Evolutionary conservation across 225 moss, liverwort and hornwort species (phyloP), one percentile per base, ranked within the genome.

Genomic region (Thuidium tamariscinum): DNA sequence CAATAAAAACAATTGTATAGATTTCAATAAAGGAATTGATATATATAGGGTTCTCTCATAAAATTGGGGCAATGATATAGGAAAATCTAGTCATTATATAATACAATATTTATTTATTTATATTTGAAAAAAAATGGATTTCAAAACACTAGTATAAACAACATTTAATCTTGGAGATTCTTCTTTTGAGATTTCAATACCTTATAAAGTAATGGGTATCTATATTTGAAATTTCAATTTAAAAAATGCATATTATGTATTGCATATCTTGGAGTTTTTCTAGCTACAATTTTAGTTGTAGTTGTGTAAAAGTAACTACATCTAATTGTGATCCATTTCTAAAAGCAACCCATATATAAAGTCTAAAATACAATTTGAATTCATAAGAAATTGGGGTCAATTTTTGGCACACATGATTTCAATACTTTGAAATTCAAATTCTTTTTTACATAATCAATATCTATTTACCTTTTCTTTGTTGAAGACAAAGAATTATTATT

Each of bases 11-110:
- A 73, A 32, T 19, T 48, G 4, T 11, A 11, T 48, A 30, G 7
- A 11, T 18, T 73, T 11, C 11, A 73, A 73, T 11, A 48, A 30
- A 48, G 32, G 4, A 0, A 19, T 48, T 73, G 19, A 48, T n/a
- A n/a, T n/a, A 30, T 19, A 30, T 18, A 18, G 2, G 3, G 0
- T 32, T 32, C 2, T 18, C 0, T 7, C 0, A 0, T 30, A 32
- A 7, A 30, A 0, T 48, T 30, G 6, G 18, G 0, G 48, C 30
- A 32, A 11, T 19, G 4, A 48, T 1, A 11, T 19, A 48, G 1
- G 2, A 2, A 30, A 73, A 48, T 73, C 7, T 32, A 11, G 19
- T 11, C 10, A 30, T 18, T 30, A 72, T 30, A 18, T 10, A 18
- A 46, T 11, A 30, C 3, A 44, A 69, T 6, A 9, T 70, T 66